These are phyloP conservation scores for Tuber melanosporum DNA, from an alignment of 495 filamentous ascomycete genomes.

Conservation along the genomic window DNA sequence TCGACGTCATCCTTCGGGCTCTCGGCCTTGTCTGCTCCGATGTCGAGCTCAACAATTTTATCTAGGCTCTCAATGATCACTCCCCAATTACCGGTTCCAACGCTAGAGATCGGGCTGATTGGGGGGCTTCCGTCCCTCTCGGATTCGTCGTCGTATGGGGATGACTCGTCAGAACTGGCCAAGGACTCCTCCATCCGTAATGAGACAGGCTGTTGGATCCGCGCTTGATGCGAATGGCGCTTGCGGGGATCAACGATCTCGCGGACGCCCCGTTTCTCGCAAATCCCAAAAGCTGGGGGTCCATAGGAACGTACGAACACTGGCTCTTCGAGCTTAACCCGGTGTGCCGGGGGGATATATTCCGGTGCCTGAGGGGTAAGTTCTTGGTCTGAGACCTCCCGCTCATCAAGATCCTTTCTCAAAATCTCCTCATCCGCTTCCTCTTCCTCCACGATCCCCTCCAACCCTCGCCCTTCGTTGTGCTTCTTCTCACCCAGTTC, in stretches of 20 bases:
- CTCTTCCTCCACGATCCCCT: slow-evolving; percentile 12
- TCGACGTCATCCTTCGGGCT: slow-evolving; percentile 14
- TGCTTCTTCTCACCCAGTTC: slow-evolving; percentile 1
- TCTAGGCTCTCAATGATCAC: slow-evolving; percentile 22
- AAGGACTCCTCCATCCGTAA: slow-evolving; percentile 28
- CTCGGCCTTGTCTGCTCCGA: slow-evolving; percentile 12
- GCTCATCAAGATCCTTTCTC: neutral
- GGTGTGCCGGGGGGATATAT: neutral
- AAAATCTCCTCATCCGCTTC: slow-evolving; percentile 11
- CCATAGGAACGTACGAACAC: slow-evolving; percentile 15
- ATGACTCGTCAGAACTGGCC: slow-evolving; percentile 30
- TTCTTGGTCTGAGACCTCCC: neutral
- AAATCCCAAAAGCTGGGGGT: slow-evolving; percentile 32
- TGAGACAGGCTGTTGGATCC: slow-evolving; percentile 28
- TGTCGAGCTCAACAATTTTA: slow-evolving; percentile 25
- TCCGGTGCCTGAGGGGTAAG: slow-evolving; percentile 7
- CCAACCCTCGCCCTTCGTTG: slow-evolving; percentile 17
- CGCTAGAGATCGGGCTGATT: slow-evolving; percentile 31
- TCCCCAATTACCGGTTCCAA: slow-evolving; percentile 28
- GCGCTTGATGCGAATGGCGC: slow-evolving; percentile 19
- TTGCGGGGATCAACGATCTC: slow-evolving; percentile 29
- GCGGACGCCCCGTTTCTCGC: slow-evolving; percentile 33
- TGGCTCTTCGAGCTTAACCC: neutral
- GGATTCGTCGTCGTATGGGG: slow-evolving; percentile 30
- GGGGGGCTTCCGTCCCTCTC: slow-evolving; percentile 23